Evolutionary conservation across 352 stramenopile genomes (phyloP).

Genomic region (Lagenidium giganteum): DNA sequence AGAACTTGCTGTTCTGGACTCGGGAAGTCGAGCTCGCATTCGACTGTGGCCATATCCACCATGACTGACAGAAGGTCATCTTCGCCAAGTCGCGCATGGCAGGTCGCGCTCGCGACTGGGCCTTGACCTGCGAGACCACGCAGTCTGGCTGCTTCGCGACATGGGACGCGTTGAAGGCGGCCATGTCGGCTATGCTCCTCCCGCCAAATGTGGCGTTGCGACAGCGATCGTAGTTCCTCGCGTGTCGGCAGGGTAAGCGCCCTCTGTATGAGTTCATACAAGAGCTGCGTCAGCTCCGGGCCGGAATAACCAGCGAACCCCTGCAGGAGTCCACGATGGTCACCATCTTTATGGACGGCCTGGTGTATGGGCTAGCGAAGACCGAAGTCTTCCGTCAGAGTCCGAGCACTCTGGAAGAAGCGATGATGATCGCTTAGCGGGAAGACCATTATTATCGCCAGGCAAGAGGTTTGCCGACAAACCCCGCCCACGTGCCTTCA

Average conservation of each 20-base stretch:
- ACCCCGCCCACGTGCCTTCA: no score
- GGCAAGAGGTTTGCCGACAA: no score
- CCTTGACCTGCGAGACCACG: conserved; percentile 5
- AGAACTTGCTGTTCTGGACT: conserved; percentile 15
- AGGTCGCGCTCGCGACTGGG: conserved; percentile 15
- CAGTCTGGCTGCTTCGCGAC: conserved; percentile 10
- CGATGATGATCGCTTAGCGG: no score
- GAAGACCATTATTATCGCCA: no score
- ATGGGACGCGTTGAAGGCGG: not conserved
- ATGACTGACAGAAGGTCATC: conserved; percentile 10
- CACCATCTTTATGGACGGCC: conserved; percentile 3
- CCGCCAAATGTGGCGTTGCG: conserved; percentile 17
- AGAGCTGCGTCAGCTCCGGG: conserved; percentile 11
- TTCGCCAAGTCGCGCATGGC: conserved; percentile 12
- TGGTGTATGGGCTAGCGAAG: conserved; percentile 2
- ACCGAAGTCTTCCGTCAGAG: not conserved
- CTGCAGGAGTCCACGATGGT: conserved; percentile 1
- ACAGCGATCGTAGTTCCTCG: conserved; percentile 15
- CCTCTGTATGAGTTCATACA: conserved; percentile 12
- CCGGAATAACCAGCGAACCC: conserved; percentile 1
- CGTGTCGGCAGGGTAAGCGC: conserved; percentile 13
- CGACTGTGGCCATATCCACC: conserved; percentile 1
- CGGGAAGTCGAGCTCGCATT: conserved; percentile 18
- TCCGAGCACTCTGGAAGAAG: no score
- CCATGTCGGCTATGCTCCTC: conserved; percentile 8